Evolutionary conservation across 2,329 filamentous ascomycete genomes (phyloP).

Genomic region (Neocucurbitaria cava): DNA sequence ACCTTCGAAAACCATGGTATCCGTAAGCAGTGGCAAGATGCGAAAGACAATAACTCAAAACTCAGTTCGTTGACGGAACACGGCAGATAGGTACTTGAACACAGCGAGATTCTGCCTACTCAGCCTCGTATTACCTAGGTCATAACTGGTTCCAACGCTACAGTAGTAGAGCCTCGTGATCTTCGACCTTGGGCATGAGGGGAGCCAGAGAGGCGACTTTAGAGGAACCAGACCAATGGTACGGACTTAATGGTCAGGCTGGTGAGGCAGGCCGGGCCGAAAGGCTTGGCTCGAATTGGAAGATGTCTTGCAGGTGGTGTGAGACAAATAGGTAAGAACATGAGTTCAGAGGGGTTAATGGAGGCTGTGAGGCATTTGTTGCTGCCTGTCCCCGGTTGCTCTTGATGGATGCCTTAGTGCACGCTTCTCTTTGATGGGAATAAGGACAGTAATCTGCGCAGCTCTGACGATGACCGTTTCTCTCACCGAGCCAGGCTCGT

Average conservation of each 20-base stretch:
- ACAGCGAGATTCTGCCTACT: constrained; percentile 4
- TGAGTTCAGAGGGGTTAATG: not conserved
- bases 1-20: not conserved
- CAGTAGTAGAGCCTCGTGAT: constrained; percentile 13
- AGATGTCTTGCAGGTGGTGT: constrained; percentile 2
- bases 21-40: constrained; percentile 1
- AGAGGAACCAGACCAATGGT: constrained; percentile 10
- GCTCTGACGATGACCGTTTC: not conserved
- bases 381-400: not conserved
- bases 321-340: not conserved
- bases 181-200: constrained; percentile 5
- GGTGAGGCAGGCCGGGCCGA: constrained; percentile 10
- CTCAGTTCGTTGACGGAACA: constrained; percentile 2
- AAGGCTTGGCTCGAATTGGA: constrained; percentile 12
- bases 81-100: constrained; percentile 7
- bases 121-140: constrained; percentile 15
- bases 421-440: not conserved
- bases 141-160: constrained; percentile 2
- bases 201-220: not conserved
- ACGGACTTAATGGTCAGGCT: not conserved
- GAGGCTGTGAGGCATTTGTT: not conserved
- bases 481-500: constrained; percentile 5
- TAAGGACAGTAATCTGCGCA: not conserved
- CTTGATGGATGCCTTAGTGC: constrained; percentile 2
- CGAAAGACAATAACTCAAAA: not conserved